Evolutionary conservation across 2,329 filamentous ascomycete species (phyloP).

Genomic region (Blumeria hordei): DNA sequence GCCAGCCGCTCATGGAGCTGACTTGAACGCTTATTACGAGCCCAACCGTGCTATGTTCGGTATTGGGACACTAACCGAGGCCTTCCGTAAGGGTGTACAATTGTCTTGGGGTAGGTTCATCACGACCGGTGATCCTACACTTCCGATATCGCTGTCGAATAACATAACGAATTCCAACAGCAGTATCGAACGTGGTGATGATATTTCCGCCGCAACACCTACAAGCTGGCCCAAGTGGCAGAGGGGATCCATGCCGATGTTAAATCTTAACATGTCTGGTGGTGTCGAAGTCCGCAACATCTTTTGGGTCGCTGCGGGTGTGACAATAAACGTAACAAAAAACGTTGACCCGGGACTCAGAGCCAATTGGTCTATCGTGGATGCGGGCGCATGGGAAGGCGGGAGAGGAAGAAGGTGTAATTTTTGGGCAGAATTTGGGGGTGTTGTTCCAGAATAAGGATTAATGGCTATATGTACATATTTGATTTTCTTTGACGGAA

Average conservation of each 20-base stretch:
- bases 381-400: slow-evolving; percentile 6
- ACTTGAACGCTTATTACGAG: slow-evolving; percentile 15
- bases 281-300: slow-evolving; percentile 1
- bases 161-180: background rate
- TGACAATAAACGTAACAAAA: slow-evolving; percentile 5
- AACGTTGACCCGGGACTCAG: slow-evolving; percentile 4
- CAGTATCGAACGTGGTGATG: background rate
- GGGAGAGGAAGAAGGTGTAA: slow-evolving; percentile 7
- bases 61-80: background rate
- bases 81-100: background rate
- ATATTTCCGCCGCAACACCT: background rate
- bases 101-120: slow-evolving; percentile 6
- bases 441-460: too few relatives aligned
- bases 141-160: slow-evolving; percentile 2
- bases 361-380: slow-evolving; percentile 5
- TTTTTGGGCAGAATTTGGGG: background rate
- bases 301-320: background rate
- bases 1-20: slow-evolving; percentile 16
- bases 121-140: slow-evolving; percentile 3
- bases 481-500: too few relatives aligned
- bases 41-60: background rate
- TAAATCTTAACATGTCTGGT: slow-evolving; percentile 7
- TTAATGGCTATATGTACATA: too few relatives aligned
- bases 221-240: slow-evolving; percentile 3
- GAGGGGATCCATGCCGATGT: slow-evolving; percentile 1